Evolutionary conservation across 805 yeast species (phyloP), one percentile per base, ranked within the genome.

Genomic region (Barnettozyma pratensis): DNA sequence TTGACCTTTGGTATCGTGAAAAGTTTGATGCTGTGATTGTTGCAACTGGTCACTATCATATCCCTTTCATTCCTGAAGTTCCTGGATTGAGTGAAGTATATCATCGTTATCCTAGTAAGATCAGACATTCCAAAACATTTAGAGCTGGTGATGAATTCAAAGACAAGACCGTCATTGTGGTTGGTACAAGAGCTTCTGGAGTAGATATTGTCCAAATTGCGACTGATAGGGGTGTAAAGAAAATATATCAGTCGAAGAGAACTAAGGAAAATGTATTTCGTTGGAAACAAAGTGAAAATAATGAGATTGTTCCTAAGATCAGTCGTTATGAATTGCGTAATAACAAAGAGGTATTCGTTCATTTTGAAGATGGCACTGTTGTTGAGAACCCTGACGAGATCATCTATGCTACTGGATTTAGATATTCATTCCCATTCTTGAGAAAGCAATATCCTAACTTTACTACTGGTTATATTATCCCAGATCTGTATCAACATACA

Each of bases 111-210:
- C 57, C 56, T 2, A 41, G 39, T 2, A 58, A 53, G 35, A 48
- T 66, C 4, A 55, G 55, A 32, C 69, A 65, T 45, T 68, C 85
- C 7, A 77, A 76, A 53, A 59, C 68, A 28, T 82, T 65, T 58
- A 67, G 78, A 45, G 58, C 57, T 14, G 67, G 75, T 2, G 69
- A 66, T 4, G 46, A 46, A 8, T 67, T 60, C 47, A 45, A 49
- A 25, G 56, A 53, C 39, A 51, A 62, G 46, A 67, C 56, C 9
- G 74, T 80, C 4, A 61, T 85, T 40, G 72, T 85, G 4, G 72
- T 85, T 14, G 92, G 91, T 0, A 79, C 79, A 52, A 77, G 80
- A 9, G 80, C 88, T 5, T 79, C 87, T 39, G 94, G 87, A 12
- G 72, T 76, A 19, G 94, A 86, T 58, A 57, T 68, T 81, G 48